Percentiles rank a stretch among this genome's conserved stretches.
Conservation (phyloP, 805 yeast species). For the Zygosaccharomyces pseudorouxii region DNA sequence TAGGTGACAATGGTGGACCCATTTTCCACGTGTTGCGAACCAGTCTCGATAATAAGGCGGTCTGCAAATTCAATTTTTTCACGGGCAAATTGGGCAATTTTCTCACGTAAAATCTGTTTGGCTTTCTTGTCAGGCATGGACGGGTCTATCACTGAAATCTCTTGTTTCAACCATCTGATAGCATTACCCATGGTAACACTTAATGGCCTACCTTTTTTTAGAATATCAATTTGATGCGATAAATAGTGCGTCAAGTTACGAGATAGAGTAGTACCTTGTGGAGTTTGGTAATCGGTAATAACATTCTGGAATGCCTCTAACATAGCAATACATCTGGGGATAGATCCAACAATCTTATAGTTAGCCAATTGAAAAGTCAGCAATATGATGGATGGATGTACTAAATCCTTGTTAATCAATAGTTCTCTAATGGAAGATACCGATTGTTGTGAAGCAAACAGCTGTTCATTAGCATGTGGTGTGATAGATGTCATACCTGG, state of each 20-base stretch:
- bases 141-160: conserved; percentile 75
- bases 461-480: conserved; percentile 41
- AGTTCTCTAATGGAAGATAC: conserved; percentile 32
- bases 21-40: conserved; percentile 68
- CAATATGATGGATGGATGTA: conserved; percentile 81
- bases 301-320: conserved; percentile 77
- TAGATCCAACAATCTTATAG: conserved; percentile 85
- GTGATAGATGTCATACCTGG: conserved; percentile 39
- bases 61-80: conserved; percentile 85
- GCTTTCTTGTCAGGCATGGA: conserved; percentile 58
- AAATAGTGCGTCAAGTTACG: conserved; percentile 85
- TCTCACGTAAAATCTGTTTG: conserved; percentile 54
- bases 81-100: conserved; percentile 73
- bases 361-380: conserved; percentile 77
- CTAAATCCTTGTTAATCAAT: conserved; percentile 43
- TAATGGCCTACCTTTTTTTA: conserved; percentile 86
- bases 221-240: conserved; percentile 86
- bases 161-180: conserved; percentile 94
- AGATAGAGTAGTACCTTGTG: conserved; percentile 75
- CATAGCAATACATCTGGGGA: conserved; percentile 80
- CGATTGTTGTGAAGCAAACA: conserved; percentile 27
- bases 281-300: conserved; percentile 76
- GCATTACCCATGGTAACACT: conserved; percentile 97
- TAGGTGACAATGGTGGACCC: conserved; percentile 80
- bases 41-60: conserved; percentile 73